Base-by-base conservation (phyloP, 192 early-diverging fungal genomes). In the Entomortierella chlamydospora region DNA sequence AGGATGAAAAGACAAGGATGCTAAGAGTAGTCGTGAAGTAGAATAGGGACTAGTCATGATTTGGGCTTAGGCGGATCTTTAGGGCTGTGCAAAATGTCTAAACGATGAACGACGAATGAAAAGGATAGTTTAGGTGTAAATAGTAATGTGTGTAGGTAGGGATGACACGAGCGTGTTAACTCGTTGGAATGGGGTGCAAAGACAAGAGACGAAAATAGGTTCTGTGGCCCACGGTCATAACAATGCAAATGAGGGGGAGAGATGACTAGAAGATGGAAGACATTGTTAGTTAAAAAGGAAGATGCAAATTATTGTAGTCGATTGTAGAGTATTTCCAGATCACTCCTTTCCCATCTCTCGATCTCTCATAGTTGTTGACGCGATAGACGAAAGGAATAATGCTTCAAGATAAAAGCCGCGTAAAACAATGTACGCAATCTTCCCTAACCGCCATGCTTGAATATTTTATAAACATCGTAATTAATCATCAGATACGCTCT, bases 151-250 rank as follows among this genome's bases (percentile, higher is more conserved):
- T 10, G 34, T 37, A 4, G 2, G 5, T 20, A 12, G 20, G 4
- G 20, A 20, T 12, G 45, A 12, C 15, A 20, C 5, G 45, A 47
- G 42, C n/a, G 15, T 42, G 34, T 25, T 25, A 25, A 25, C 42
- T 23, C 57, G 57, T 43, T 59, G 57, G 57, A 59, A 59, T 59
- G 57, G 25, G 57, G 57, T 42, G 39, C 57, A 17, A 39, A 59
- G 57, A 59, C 57, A 59, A 59, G 30, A 39, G 22, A 20, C 11
- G 42, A 47, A 47, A 47, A 47, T 47, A 47, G 45, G 45, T 47
- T 47, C 8, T 17, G 15, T 4, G 4, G 20, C 20, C 45, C 20
- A 4, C 15, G 45, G 45, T 15, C 20, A 47, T 47, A 20, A 20
- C 2, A 47, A 20, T 20, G 20, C 45, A 20, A 47, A 57, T 4